A percentile compares a stretch with the other conserved stretches of the same genome.
Conservation (phyloP, 129 eudicot species). For the Saposhnikovia divaricata region DNA sequence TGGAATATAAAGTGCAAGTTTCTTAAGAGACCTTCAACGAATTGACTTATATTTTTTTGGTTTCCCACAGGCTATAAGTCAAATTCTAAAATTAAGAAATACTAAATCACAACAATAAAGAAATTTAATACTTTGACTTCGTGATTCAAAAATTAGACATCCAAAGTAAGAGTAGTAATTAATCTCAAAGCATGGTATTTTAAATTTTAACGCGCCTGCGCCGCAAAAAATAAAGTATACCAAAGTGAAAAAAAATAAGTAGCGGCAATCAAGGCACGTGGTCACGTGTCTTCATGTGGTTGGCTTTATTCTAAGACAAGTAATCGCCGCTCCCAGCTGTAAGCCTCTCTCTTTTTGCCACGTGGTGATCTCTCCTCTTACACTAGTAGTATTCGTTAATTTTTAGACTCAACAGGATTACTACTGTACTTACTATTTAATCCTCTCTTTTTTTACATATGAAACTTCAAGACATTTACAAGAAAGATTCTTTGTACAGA, state of each 20-base stretch:
- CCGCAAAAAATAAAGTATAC: conserved; percentile 26
- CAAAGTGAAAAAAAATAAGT: conserved; percentile 3
- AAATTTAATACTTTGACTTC: neutral
- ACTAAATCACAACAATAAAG: too few relatives aligned
- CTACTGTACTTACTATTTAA: too few relatives aligned
- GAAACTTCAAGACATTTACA: neutral
- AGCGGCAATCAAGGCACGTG: conserved; percentile 34
- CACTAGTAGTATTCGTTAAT: conserved; percentile 12
- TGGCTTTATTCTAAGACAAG: conserved; percentile 28
- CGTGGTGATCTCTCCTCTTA: conserved; percentile 15
- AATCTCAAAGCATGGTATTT: too few relatives aligned
- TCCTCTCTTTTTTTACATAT: too few relatives aligned
- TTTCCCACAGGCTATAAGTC: neutral
- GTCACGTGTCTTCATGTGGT: conserved; percentile 50
- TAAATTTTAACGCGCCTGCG: neutral
- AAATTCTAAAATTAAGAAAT: too few relatives aligned
- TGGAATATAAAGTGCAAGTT: neutral
- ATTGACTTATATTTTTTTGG: neutral
- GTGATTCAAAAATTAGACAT: neutral
- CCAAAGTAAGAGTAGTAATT: too few relatives aligned
- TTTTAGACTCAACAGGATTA: neutral
- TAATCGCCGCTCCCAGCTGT: conserved; percentile 38
- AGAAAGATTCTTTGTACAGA: conserved; percentile 20
- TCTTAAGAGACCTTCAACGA: neutral
- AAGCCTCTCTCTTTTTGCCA: conserved; percentile 31